A percentile compares a stretch with the other conserved stretches of the same genome.
Conservation (phyloP, 116 monocot species). For the Trichopus zeylanicus region DNA sequence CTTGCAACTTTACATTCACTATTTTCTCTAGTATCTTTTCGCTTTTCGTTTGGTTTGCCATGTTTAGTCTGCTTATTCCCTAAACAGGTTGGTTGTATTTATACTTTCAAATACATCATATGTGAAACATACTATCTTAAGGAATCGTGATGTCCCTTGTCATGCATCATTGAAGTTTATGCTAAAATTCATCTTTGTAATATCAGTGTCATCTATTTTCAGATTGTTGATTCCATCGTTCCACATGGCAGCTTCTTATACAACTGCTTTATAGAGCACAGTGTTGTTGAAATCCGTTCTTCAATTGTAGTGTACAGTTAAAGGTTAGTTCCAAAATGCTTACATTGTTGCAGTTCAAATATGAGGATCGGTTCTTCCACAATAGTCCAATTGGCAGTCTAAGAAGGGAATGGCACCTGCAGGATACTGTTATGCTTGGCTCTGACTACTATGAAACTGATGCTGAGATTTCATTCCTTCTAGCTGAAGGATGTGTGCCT, state of each 20-base stretch:
- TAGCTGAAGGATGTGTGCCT: slow-evolving; percentile 83
- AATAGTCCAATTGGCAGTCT: no score
- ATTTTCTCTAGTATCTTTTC: no score
- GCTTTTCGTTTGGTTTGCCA: no score
- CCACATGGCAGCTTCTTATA: slow-evolving; percentile 88
- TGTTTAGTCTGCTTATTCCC: no score
- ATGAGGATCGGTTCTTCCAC: neutral
- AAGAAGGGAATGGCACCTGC: slow-evolving; percentile 5
- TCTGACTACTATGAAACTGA: slow-evolving; percentile 94
- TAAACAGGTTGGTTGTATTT: no score
- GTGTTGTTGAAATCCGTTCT: slow-evolving; percentile 85
- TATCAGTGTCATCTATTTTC: no score
- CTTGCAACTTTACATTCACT: no score
- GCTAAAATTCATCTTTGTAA: neutral
- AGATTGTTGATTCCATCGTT: slow-evolving; percentile 84
- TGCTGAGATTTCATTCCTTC: slow-evolving; percentile 47
- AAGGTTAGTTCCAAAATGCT: slow-evolving; percentile 66
- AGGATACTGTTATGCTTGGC: slow-evolving; percentile 93
- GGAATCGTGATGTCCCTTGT: no score
- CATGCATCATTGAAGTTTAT: neutral
- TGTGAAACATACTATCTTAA: no score
- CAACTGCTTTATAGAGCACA: slow-evolving; percentile 68
- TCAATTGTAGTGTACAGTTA: slow-evolving; percentile 59
- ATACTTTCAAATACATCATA: no score
- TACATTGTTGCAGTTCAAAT: neutral